phyloP scores from a whole-genome alignment of 306 rosid species.

The Pterocarpus macrocarpus region DNA sequence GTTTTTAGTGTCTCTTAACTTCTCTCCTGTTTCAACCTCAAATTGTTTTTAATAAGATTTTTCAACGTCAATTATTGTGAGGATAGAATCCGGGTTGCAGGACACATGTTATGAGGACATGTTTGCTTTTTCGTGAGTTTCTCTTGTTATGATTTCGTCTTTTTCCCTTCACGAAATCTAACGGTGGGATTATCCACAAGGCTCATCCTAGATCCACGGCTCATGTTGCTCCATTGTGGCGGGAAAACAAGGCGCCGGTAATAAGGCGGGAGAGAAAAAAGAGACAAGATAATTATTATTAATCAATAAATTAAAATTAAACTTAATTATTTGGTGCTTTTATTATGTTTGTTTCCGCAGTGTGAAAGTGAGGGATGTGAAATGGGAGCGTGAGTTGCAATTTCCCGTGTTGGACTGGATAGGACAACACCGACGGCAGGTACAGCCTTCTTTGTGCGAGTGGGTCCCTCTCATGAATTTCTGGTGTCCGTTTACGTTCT shows the following conservation, averaged over 20 bases:
- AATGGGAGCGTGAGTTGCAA: conserved; percentile 40
- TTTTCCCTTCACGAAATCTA: not conserved
- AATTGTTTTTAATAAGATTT: not conserved
- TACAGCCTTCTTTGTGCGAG: conserved; percentile 53
- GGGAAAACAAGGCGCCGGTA: conserved; percentile 53
- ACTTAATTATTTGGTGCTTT: not conserved
- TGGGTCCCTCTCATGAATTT: conserved; percentile 64
- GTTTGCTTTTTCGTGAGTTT: conserved; percentile 44
- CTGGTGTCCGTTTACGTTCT: conserved; percentile 63
- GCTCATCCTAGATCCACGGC: conserved; percentile 50
- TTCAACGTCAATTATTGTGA: conserved; percentile 46
- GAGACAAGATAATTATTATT: not conserved
- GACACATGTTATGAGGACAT: conserved; percentile 55
- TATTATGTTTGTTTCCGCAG: not conserved
- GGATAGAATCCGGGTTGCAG: not conserved
- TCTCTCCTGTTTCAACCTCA: conserved; percentile 44
- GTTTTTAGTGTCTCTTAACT: too few species aligned
- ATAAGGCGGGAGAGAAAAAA: conserved; percentile 37
- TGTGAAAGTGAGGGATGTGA: not conserved
- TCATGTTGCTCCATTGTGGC: conserved; percentile 51
- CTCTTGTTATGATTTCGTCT: not conserved
- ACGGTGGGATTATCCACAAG: conserved; percentile 14
- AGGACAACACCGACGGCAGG: conserved; percentile 90
- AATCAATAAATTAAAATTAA: not conserved
- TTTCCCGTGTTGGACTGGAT: conserved; percentile 54